Conservation (phyloP, 257 asterid genomes). For the Fraxinus quadrangulata region DNA sequence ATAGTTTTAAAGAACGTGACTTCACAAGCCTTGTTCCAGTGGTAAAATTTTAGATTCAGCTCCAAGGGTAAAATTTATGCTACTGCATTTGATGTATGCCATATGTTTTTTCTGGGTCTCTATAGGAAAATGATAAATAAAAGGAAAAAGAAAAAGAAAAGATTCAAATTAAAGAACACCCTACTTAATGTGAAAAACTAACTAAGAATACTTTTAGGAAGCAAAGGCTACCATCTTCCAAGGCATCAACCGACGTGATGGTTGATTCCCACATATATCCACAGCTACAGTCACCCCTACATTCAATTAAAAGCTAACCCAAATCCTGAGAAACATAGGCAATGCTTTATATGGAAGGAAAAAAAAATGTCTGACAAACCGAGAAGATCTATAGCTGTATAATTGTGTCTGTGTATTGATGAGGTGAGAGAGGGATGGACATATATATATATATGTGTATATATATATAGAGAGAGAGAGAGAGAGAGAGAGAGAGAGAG, state of each 20-base stretch:
- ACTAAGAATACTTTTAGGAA: not conserved
- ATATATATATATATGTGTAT: not conserved
- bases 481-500: too few species aligned
- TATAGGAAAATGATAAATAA: not conserved
- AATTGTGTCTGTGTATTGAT: not conserved
- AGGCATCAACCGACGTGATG: not conserved
- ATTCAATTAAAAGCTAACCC: not conserved
- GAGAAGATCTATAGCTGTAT: not conserved
- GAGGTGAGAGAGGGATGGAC: not conserved
- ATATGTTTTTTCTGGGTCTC: not conserved
- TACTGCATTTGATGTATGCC: not conserved
- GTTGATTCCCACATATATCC: not conserved
- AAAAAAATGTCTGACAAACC: not conserved
- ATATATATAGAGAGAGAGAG: too few species aligned
- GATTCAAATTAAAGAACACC: not conserved
- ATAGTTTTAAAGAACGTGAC: not conserved
- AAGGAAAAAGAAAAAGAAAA: too few species aligned
- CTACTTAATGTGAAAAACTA: not conserved
- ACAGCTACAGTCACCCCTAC: not conserved
- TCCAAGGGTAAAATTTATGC: not conserved
- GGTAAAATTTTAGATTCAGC: not conserved
- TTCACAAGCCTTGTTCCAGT: not conserved
- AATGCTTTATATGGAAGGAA: not conserved
- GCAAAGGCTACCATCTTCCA: not conserved
- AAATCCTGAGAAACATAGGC: not conserved